phyloP scores from a whole-genome alignment of 768 basidiomycete species.

The Termitomyces heimii region DNA sequence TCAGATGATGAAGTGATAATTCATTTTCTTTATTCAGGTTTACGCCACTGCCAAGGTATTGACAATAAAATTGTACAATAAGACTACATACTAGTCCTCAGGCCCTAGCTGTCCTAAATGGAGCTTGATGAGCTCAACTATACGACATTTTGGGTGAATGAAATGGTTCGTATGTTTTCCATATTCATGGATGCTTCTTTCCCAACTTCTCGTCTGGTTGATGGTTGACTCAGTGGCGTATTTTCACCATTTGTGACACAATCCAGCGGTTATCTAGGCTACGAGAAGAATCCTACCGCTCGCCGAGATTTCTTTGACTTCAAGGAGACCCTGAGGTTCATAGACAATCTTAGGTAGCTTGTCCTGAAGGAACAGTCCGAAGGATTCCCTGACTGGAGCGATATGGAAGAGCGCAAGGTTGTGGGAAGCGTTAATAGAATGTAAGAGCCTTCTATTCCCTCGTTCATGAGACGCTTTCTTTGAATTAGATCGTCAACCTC shows the following conservation, averaged over 20 bases:
- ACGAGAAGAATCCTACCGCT: constrained; percentile 1
- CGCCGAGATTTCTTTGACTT: not conserved
- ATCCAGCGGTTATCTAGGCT: not conserved
- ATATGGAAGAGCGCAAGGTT: not conserved
- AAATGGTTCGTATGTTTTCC: not conserved
- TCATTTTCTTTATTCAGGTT: not conserved
- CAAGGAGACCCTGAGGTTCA: not conserved
- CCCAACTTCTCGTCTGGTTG: not conserved
- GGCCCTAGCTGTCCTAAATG: not conserved
- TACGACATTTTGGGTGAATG: not conserved
- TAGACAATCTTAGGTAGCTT: not conserved
- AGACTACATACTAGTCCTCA: not conserved
- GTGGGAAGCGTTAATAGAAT: not conserved
- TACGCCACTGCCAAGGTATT: not conserved
- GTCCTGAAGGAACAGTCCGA: not conserved
- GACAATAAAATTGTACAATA: not conserved
- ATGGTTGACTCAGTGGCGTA: constrained; percentile 5
- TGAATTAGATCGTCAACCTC: not conserved
- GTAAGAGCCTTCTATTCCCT: not conserved
- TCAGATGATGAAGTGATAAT: not conserved
- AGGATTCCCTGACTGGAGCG: not conserved
- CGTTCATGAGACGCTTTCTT: not conserved
- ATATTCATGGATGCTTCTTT: not conserved
- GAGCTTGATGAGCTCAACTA: not conserved
- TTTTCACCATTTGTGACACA: not conserved